phyloP scores from a whole-genome alignment of 129 eudicot genomes.

The Flaveria bidentis region DNA sequence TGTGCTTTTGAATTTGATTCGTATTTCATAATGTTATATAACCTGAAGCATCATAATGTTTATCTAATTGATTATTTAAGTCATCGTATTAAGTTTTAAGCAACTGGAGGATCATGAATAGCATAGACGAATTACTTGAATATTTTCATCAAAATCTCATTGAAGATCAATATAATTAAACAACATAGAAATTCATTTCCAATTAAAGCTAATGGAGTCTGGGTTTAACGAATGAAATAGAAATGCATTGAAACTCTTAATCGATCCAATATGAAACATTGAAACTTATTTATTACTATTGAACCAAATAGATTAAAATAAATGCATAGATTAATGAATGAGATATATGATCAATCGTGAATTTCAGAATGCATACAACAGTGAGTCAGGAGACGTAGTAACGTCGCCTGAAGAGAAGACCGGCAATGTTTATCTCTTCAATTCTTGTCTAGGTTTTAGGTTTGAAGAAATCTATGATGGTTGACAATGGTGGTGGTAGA shows the following conservation, averaged over 20 bases:
- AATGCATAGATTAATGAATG: background rate
- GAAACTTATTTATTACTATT: background rate
- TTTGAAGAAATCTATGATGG: constrained; percentile 16
- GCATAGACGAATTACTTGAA: background rate
- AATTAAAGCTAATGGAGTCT: background rate
- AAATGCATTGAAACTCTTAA: background rate
- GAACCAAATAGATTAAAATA: background rate
- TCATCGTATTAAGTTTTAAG: background rate
- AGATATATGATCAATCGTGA: background rate
- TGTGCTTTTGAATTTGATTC: background rate
- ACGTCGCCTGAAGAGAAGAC: constrained; percentile 33
- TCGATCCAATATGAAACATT: background rate
- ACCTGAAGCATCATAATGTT: background rate
- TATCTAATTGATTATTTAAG: background rate
- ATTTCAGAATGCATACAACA: constrained; percentile 25
- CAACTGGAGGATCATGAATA: background rate
- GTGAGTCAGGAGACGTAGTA: constrained; percentile 31
- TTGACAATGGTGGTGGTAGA: constrained; percentile 19
- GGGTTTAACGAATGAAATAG: too few species aligned
- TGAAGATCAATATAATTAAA: background rate
- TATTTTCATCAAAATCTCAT: background rate
- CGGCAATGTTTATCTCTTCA: constrained; percentile 16
- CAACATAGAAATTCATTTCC: background rate
- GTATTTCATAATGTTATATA: background rate
- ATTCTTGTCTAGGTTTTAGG: background rate